Conservation (phyloP, 257 asterid genomes). For the Pogostemon cablin region DNA sequence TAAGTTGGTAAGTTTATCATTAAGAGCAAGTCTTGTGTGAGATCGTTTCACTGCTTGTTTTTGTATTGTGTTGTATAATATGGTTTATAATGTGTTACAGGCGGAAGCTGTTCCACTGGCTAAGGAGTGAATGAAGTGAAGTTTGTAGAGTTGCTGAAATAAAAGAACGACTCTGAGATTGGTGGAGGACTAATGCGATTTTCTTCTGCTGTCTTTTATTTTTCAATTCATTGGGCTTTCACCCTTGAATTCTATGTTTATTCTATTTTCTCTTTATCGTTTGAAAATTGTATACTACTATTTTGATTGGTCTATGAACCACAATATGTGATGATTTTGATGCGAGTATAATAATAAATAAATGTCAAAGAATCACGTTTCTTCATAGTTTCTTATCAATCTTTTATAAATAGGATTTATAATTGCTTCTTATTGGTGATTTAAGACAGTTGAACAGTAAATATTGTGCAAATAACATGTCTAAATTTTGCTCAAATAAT, state of each 20-base stretch:
- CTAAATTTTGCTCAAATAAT: no score
- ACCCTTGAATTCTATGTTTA: not conserved
- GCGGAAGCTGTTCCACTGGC: constrained; percentile 89
- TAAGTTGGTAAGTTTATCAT: constrained; percentile 58
- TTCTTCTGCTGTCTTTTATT: not conserved
- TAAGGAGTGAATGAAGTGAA: constrained; percentile 45
- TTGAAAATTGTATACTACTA: not conserved
- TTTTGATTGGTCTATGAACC: constrained; percentile 3
- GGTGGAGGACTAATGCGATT: not conserved
- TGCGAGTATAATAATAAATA: not conserved
- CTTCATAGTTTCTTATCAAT: not conserved
- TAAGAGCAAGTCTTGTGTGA: no score
- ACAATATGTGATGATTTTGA: constrained; percentile 26
- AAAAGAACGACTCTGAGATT: constrained; percentile 11
- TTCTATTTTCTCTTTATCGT: not conserved
- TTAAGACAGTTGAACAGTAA: no score
- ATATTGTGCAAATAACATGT: no score
- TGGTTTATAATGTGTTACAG: constrained; percentile 37
- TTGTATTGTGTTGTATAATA: not conserved
- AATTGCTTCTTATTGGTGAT: no score
- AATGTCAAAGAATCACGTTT: not conserved
- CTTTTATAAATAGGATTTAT: not conserved
- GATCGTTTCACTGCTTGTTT: no score
- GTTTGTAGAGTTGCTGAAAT: constrained; percentile 22
- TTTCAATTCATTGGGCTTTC: not conserved